phyloP scores from a whole-genome alignment of 2,329 filamentous ascomycete genomes.

The Colletotrichum tofieldiae region DNA sequence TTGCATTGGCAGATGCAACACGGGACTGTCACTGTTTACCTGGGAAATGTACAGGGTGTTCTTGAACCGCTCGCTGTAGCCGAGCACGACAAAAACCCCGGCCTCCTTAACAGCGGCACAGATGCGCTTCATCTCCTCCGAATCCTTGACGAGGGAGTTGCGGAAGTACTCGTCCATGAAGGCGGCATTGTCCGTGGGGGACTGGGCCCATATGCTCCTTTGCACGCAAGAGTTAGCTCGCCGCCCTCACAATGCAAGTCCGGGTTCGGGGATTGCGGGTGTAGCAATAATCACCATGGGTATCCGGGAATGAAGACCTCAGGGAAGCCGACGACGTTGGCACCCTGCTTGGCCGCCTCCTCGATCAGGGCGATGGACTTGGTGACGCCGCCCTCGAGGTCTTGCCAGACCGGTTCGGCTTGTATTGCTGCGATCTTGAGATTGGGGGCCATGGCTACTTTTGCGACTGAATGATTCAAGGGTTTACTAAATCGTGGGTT shows the following conservation, averaged over 20 bases:
- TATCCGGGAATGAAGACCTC: slow-evolving; percentile 63
- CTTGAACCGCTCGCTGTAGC: slow-evolving; percentile 64
- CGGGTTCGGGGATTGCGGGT: neutral
- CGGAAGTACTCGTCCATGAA: slow-evolving; percentile 62
- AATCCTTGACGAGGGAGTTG: slow-evolving; percentile 58
- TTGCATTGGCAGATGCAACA: neutral
- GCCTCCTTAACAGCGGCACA: slow-evolving; percentile 62
- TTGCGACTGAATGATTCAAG: neutral
- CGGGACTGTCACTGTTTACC: slow-evolving; percentile 2
- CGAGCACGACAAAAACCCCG: slow-evolving; percentile 62
- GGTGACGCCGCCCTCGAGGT: slow-evolving; percentile 53
- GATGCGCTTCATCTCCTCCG: slow-evolving; percentile 60
- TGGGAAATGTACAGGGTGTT: slow-evolving; percentile 64
- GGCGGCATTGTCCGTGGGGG: slow-evolving; percentile 51
- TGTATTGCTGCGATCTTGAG: slow-evolving; percentile 48
- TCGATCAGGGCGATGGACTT: slow-evolving; percentile 54
- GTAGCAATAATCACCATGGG: slow-evolving; percentile 55
- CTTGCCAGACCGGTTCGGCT: slow-evolving; percentile 48
- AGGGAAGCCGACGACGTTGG: slow-evolving; percentile 58
- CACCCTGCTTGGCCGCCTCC: slow-evolving; percentile 50
- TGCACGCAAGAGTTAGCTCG: slow-evolving; percentile 14
- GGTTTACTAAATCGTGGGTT: neutral
- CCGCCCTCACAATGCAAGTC: neutral
- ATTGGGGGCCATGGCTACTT: slow-evolving; percentile 24
- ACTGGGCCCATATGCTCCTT: slow-evolving; percentile 51